Evolutionary conservation across 768 basidiomycete genomes (phyloP).

Genomic region (Porphyrellus cyaneotinctus): DNA sequence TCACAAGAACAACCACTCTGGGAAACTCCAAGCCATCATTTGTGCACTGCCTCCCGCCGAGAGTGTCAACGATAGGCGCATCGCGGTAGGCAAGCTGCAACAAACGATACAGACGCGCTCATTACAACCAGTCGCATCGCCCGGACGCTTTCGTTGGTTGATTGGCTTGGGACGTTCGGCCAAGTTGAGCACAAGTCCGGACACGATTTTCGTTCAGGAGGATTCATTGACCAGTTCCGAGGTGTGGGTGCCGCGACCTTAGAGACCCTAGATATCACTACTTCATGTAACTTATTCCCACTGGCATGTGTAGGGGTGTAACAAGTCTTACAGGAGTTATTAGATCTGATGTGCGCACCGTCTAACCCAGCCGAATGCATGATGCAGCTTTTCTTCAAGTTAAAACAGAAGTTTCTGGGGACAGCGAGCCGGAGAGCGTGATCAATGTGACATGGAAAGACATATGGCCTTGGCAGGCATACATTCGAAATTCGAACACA

Average conservation of each 20-base stretch:
- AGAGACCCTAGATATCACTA: no score
- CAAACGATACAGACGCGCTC: slow-evolving; percentile 20
- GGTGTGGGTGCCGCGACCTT: slow-evolving; percentile 20
- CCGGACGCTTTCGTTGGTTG: slow-evolving; percentile 23
- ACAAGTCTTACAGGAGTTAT: no score
- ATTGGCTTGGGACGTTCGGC: slow-evolving; percentile 2
- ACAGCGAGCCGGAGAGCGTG: no score
- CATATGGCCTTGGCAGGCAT: no score
- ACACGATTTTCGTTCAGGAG: not conserved
- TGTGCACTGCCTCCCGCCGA: slow-evolving; percentile 18
- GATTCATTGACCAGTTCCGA: slow-evolving; percentile 13
- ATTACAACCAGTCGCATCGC: slow-evolving; percentile 17
- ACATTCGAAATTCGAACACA: no score
- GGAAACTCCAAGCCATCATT: slow-evolving; percentile 20
- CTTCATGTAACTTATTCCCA: no score
- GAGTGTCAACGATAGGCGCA: not conserved
- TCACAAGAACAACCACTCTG: not conserved
- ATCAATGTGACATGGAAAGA: no score
- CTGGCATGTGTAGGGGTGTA: no score
- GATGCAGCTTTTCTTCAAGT: no score
- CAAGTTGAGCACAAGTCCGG: not conserved
- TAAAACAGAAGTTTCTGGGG: no score
- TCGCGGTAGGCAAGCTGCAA: slow-evolving; percentile 9
- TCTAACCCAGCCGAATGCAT: no score
- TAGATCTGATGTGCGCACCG: no score